phyloP scores from a whole-genome alignment of 139 green algal genomes.

The Edaphochlamys debaryana region DNA sequence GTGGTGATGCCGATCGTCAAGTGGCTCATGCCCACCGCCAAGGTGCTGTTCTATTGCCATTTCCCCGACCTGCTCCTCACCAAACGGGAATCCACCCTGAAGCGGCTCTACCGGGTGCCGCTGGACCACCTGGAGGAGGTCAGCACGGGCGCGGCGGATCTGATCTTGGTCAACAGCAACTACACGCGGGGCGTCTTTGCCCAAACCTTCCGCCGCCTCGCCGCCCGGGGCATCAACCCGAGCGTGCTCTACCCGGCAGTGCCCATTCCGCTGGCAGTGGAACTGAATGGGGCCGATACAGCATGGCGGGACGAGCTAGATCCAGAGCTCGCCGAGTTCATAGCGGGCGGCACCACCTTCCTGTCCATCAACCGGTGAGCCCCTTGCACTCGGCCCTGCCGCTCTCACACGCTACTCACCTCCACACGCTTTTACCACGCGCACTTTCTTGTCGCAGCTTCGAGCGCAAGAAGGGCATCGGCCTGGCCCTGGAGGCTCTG shows the following conservation, averaged over 20 bases:
- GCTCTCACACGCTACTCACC: too few species aligned
- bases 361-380: slow-evolving; percentile 94
- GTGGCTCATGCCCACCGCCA: slow-evolving; percentile 58
- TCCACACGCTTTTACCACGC: too few species aligned
- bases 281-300: slow-evolving; percentile 49
- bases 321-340: slow-evolving; percentile 58
- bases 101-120: slow-evolving; percentile 55
- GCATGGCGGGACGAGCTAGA: slow-evolving; percentile 60
- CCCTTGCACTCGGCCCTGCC: too few species aligned
- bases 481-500: slow-evolving; percentile 86
- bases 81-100: slow-evolving; percentile 38
- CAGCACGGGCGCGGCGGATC: slow-evolving; percentile 82
- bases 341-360: slow-evolving; percentile 70
- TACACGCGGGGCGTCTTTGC: slow-evolving; percentile 91
- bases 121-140: slow-evolving; percentile 88
- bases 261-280: slow-evolving; percentile 58
- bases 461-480: slow-evolving; percentile 97
- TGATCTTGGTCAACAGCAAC: slow-evolving; percentile 92
- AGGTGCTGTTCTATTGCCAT: slow-evolving; percentile 98
- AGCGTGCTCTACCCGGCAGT: slow-evolving; percentile 93
- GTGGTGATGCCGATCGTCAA: slow-evolving; percentile 81
- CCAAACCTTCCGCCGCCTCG: slow-evolving; percentile 81
- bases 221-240: slow-evolving; percentile 50
- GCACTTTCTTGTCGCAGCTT: slow-evolving; percentile 79
- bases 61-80: slow-evolving; percentile 96